Conservation (phyloP, 2,329 filamentous ascomycete genomes). For the Sporothrix mexicana region DNA sequence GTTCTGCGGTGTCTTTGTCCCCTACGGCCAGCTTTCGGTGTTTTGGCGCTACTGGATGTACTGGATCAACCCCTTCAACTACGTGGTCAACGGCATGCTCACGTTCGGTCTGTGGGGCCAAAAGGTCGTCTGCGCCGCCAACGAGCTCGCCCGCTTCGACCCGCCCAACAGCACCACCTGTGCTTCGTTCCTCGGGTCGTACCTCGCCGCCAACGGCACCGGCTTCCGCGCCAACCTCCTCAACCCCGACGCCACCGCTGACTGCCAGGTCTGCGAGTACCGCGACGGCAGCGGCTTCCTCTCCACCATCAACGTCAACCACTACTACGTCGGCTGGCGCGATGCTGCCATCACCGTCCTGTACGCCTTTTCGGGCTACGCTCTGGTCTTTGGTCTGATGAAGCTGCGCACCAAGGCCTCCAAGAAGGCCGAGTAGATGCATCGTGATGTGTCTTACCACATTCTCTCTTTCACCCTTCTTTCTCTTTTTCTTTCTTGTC, state of each 20-base stretch:
- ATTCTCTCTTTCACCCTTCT: neutral
- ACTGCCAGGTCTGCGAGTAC: conserved; percentile 65
- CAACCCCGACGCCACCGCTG: conserved; percentile 62
- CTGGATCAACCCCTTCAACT: conserved; percentile 80
- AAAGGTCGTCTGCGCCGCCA: conserved; percentile 53
- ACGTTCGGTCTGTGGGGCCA: conserved; percentile 57
- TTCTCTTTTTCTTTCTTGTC: neutral
- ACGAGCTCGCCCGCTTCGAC: conserved; percentile 59
- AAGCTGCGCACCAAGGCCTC: conserved; percentile 54
- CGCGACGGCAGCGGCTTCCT: conserved; percentile 64
- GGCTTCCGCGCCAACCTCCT: conserved; percentile 55
- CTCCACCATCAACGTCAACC: conserved; percentile 61
- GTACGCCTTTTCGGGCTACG: conserved; percentile 62
- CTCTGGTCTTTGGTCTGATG: conserved; percentile 53
- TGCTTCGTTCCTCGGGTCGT: conserved; percentile 57
- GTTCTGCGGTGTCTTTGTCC: conserved; percentile 87
- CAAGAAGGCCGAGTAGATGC: conserved; percentile 13
- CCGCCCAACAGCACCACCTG: conserved; percentile 62
- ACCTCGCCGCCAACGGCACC: conserved; percentile 58
- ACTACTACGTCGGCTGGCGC: conserved; percentile 70
- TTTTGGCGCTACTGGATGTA: conserved; percentile 85
- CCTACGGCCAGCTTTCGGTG: conserved; percentile 74
- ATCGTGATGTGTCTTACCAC: neutral
- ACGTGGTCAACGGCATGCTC: conserved; percentile 63
- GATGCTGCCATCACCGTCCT: conserved; percentile 63